Percentiles rank a stretch among this genome's conserved stretches.
These are phyloP conservation scores for Porcisia hertigi DNA, from an alignment of 208 protist genomes.

Conservation along the genomic window DNA sequence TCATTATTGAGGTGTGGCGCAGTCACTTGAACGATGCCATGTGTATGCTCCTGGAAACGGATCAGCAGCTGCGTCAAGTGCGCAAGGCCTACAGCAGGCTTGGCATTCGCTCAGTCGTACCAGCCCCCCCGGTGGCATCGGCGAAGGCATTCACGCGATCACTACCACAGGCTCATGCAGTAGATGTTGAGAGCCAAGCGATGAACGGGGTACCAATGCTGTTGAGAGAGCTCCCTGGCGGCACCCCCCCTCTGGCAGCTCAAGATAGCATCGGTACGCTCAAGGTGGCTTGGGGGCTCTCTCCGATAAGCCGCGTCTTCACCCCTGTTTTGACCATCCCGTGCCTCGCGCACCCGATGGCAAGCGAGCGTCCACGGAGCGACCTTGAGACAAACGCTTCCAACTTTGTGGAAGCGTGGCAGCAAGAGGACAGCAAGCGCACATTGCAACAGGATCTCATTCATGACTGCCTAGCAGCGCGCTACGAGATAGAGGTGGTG, in stretches of 20 bases:
- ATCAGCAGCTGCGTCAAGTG: constrained; percentile 33
- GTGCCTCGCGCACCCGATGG: constrained; percentile 6
- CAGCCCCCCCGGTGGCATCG: background rate
- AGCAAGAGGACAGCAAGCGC: constrained; percentile 5
- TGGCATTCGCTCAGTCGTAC: background rate
- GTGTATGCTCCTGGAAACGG: constrained; percentile 21
- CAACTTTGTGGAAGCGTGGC: constrained; percentile 25
- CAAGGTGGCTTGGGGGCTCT: background rate
- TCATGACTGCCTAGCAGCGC: constrained; percentile 22
- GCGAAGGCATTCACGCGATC: background rate
- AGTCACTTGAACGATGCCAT: constrained; percentile 20
- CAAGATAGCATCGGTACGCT: constrained; percentile 2
- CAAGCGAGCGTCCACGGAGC: background rate
- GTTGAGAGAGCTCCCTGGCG: background rate
- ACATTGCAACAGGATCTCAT: constrained; percentile 31
- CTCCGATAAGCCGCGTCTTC: constrained; percentile 9
- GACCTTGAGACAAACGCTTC: constrained; percentile 24
- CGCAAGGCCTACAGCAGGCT: constrained; percentile 17
- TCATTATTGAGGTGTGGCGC: constrained; percentile 9
- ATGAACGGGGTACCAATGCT: background rate
- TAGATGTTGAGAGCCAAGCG: background rate
- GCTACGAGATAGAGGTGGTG: constrained; percentile 14
- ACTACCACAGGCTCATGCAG: background rate
- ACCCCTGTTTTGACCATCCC: constrained; percentile 13
- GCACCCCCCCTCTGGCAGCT: background rate